These are phyloP conservation scores for Ceratobasidium sp. DNA, from an alignment of 1,284 basidiomycete species.

Conservation along the genomic window DNA sequence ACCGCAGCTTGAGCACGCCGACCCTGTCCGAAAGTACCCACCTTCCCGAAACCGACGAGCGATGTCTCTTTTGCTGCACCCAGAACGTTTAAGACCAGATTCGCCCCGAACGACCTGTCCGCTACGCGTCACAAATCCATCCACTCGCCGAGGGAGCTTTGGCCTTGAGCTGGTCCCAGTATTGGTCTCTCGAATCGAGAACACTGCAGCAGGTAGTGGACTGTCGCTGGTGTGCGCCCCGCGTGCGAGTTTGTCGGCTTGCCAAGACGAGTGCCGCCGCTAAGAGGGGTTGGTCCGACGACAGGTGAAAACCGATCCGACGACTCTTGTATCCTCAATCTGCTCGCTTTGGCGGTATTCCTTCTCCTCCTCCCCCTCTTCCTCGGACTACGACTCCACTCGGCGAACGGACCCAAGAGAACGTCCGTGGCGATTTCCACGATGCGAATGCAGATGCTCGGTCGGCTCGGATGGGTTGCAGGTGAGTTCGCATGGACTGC, in stretches of 20 bases:
- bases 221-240: background rate
- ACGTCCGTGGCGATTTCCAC: background rate
- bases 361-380: constrained; percentile 1
- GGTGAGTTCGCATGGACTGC: constrained; percentile 38
- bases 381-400: constrained; percentile 13
- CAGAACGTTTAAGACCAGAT: constrained; percentile 20
- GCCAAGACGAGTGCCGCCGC: constrained; percentile 1
- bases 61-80: constrained; percentile 24
- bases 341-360: background rate
- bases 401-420: constrained; percentile 19
- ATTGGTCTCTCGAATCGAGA: constrained; percentile 52
- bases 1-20: constrained; percentile 25
- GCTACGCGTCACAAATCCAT: constrained; percentile 32
- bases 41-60: constrained; percentile 21
- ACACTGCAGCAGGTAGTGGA: constrained; percentile 30
- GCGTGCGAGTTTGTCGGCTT: constrained; percentile 26
- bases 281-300: constrained; percentile 13
- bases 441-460: constrained; percentile 43
- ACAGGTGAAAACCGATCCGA: constrained; percentile 36
- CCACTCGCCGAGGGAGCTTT: constrained; percentile 5
- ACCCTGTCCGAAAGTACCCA: constrained; percentile 1
- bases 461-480: constrained; percentile 54
- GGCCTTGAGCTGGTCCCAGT: constrained; percentile 60
- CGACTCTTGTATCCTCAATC: constrained; percentile 11
- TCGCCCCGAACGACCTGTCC: constrained; percentile 21